Evolutionary conservation across 257 asterid species (phyloP).

Genomic region (Solanum tacnaense): DNA sequence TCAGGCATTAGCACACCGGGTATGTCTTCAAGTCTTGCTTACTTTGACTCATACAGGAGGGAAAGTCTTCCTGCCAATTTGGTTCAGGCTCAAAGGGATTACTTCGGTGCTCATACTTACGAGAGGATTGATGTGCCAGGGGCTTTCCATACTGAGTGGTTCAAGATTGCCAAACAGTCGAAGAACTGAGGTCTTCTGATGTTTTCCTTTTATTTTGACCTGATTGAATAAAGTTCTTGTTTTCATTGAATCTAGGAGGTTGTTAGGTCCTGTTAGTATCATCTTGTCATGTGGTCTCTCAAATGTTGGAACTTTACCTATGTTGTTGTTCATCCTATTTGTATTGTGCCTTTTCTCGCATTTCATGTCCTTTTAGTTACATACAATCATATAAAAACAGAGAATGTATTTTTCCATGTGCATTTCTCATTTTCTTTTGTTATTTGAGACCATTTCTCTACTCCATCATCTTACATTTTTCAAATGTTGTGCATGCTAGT

Average conservation of each 20-base stretch:
- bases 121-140: conserved; percentile 77
- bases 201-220: neutral
- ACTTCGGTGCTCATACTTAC: conserved; percentile 92
- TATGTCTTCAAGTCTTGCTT: conserved; percentile 95
- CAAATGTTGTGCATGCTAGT: neutral
- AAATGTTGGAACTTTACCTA: neutral
- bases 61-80: conserved; percentile 80
- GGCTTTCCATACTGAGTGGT: conserved; percentile 89
- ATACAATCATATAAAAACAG: neutral
- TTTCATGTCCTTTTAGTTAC: neutral
- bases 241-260: neutral
- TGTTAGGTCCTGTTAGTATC: neutral
- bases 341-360: neutral
- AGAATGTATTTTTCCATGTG: neutral
- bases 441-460: neutral
- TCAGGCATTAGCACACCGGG: conserved; percentile 94
- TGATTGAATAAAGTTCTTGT: neutral
- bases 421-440: neutral
- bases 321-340: neutral
- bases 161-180: conserved; percentile 59
- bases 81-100: conserved; percentile 95
- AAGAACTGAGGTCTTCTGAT: conserved; percentile 23
- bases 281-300: neutral
- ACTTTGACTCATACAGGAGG: conserved; percentile 82
- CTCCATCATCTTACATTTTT: neutral